A percentile compares a stretch with the other conserved stretches of the same genome.
These are phyloP conservation scores for Trichoderma atrobrunneum DNA, from an alignment of 2,329 filamentous ascomycete species.

Conservation along the genomic window DNA sequence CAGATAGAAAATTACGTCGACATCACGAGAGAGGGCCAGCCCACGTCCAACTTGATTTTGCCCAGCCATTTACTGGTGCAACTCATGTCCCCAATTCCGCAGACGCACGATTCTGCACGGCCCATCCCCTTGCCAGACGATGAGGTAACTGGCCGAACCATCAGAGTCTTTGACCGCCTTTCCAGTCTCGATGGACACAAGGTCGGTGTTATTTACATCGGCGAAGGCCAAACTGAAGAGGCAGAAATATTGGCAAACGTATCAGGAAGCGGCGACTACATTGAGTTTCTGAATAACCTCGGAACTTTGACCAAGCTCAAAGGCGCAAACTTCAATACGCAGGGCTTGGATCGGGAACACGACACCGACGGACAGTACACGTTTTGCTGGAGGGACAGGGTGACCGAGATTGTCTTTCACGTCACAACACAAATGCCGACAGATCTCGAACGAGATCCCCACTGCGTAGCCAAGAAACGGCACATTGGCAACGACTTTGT, in stretches of 20 bases:
- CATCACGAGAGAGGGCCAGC: constrained; percentile 48
- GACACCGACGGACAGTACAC: constrained; percentile 83
- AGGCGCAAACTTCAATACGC: constrained; percentile 85
- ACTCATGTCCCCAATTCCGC: constrained; percentile 61
- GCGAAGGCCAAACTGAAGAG: constrained; percentile 79
- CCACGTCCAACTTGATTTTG: constrained; percentile 60
- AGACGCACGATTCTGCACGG: constrained; percentile 56
- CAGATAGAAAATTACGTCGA: constrained; percentile 50
- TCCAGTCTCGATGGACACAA: constrained; percentile 94
- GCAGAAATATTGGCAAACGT: constrained; percentile 83
- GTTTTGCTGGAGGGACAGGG: constrained; percentile 90
- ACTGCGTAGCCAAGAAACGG: constrained; percentile 80
- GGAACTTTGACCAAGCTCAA: constrained; percentile 79
- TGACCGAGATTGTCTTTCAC: constrained; percentile 94
- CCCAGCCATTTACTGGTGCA: constrained; percentile 72
- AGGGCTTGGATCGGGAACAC: constrained; percentile 77
- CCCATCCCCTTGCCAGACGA: constrained; percentile 73
- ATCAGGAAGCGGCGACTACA: constrained; percentile 82
- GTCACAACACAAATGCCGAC: constrained; percentile 98
- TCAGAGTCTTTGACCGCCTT: constrained; percentile 79
- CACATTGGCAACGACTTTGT: constrained; percentile 98
- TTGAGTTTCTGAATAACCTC: constrained; percentile 76
- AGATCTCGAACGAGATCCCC: constrained; percentile 69
- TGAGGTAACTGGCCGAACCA: constrained; percentile 68
- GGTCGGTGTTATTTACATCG: constrained; percentile 90